Evolutionary conservation across 1,284 basidiomycete genomes (phyloP).

Genomic region (Omphalotus olearius): DNA sequence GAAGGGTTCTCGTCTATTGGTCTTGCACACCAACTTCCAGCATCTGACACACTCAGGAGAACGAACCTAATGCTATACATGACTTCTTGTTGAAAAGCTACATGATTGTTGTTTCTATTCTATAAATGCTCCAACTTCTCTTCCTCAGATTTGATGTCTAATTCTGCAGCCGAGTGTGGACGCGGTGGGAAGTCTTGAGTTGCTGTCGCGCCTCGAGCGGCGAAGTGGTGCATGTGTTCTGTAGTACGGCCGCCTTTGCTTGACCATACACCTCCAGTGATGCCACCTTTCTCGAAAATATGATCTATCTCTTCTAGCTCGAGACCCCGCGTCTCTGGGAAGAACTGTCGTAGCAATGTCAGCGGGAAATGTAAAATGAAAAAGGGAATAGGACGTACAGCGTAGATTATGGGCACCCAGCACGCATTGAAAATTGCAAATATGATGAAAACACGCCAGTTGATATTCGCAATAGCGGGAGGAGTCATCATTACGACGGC

Average conservation of each 20-base stretch:
- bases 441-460: constrained; percentile 43
- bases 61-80: no score
- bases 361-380: not conserved
- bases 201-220: no score
- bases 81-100: not conserved
- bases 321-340: constrained; percentile 40
- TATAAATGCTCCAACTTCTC: constrained; percentile 1
- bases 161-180: no score
- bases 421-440: constrained; percentile 43
- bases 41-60: no score
- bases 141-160: constrained; percentile 4
- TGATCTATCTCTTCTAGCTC: constrained; percentile 41
- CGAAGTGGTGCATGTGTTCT: constrained; percentile 5
- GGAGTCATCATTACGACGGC: constrained; percentile 46
- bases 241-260: constrained; percentile 17
- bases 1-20: no score
- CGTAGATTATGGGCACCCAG: constrained; percentile 40
- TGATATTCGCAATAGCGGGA: constrained; percentile 45
- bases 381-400: constrained; percentile 10
- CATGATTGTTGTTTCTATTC: not conserved
- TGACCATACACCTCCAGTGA: constrained; percentile 37
- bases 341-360: constrained; percentile 24
- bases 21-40: no score
- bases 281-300: constrained; percentile 38
- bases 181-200: no score